Base-by-base conservation (phyloP, 768 basidiomycete species). In the Mycena maculata region DNA sequence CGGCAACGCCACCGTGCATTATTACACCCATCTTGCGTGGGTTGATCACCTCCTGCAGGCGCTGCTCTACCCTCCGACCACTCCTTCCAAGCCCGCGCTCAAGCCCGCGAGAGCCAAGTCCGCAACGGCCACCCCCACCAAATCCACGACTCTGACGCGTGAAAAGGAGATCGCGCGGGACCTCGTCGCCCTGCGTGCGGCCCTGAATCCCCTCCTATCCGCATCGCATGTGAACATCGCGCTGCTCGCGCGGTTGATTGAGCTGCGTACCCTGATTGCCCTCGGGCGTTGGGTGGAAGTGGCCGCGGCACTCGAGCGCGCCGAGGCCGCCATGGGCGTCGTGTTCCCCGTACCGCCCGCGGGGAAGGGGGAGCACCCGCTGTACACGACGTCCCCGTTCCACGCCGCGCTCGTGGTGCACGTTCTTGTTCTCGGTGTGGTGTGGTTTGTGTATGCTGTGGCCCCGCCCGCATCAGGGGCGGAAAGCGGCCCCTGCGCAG, bases 381-480 rank as follows among this genome's bases (percentile, higher is more conserved):
- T 67, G 56, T 73, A 72, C 62, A 67, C 44, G 60, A 56, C 60
- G 53, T 70, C 73, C 16, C 58, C 67, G 15, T 69, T 75, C 59
- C 77, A 76, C 30, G 77, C 77, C 49, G 77, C 76, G 7, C 76
- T 83, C 28, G 74, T 82, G 3, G 78, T 90, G 4, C 91, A 93
- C 71, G 75, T 87, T 11, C 86, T 94, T 25, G 83, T 92, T 53
- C 77, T 92, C 23, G 83, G 87, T 4, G 81, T 91, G 11, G 75
- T 89, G 23, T 91, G 85, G 72, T 82, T 87, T 70, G 91, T 90
- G 0, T 88, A 92, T 68, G 53, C 69, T 1, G 57, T 36, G 22
- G 55, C 60, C 31, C 47, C 54, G 3, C 47, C 52, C 6, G 12
- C 61, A 10, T 5, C 36, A n/a, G 23, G 30, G 7, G 1, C 38